Evolutionary conservation across 2,329 filamentous ascomycete species (phyloP), one percentile per base, ranked within the genome.

Genomic region (Teratosphaeria nubilosa): DNA sequence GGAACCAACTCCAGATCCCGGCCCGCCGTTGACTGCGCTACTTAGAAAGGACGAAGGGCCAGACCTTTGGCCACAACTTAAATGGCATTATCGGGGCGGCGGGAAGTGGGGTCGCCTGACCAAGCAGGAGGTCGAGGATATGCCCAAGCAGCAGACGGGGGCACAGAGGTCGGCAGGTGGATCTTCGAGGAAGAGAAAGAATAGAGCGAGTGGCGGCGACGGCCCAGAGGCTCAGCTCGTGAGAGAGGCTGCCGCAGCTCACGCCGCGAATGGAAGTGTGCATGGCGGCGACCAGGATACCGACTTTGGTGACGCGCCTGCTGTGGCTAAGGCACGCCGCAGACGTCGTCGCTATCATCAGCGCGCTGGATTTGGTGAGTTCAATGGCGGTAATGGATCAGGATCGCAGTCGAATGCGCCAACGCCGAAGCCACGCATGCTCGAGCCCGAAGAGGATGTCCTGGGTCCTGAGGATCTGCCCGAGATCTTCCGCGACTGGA

Each of bases 51-150:
- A 62, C n/a, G 69, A 71, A 51, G 67, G 69, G 13, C 68, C 68
- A 4, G 66, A 69, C n/a, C 63, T 64, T 41, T 71, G 62, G 56
- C 69, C 69, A 5, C 52, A 64, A 11, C 58, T 68, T 22, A 58
- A 59, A 3, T 71, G 69, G 69, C 51, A 64, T 48, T 71, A 71
- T 50, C 65, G 69, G 31, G 69, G 69, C 9, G 69, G 69, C 30
- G 69, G 69, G 13, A 71, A 70, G 54, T 70, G 69, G 66, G 63
- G 64, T 50, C 57, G 65, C 30, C 56, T 64, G 37, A 61, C 64
- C 4, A 71, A 71, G 58, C 57, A 63, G 34, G 61, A 68, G 50
- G 55, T 51, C 32, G 62, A 60, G 57, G 59, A 53, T 27, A 55
- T 53, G 54, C 57, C 27, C 34, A 56, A 45, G 59, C 57, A 32